Evolutionary conservation across 2,329 filamentous ascomycete species (phyloP).

Genomic region (Talaromyces sp.): DNA sequence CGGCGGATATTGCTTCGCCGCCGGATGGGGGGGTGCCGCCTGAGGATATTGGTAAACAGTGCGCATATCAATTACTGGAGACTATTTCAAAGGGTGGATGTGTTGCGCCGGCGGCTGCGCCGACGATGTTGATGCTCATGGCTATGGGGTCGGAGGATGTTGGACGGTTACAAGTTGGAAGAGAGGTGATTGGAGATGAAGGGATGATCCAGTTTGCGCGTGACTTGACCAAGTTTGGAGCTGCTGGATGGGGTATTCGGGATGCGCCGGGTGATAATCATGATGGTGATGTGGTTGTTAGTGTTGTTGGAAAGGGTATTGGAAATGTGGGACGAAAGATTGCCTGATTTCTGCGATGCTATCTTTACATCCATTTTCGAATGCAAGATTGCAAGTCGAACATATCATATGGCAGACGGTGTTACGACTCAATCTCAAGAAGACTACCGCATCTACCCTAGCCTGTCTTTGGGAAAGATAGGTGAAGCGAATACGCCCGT

Average conservation of each 20-base stretch:
- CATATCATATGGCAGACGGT: neutral
- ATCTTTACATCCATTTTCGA: neutral
- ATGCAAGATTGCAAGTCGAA: neutral
- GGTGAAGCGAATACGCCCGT: neutral
- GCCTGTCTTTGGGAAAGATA: no score
- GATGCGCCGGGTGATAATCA: slow-evolving; percentile 67
- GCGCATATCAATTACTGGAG: slow-evolving; percentile 86
- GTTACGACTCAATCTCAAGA: neutral
- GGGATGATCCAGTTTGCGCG: slow-evolving; percentile 76
- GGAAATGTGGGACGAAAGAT: slow-evolving; percentile 95
- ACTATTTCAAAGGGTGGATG: slow-evolving; percentile 79
- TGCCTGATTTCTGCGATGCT: slow-evolving; percentile 46
- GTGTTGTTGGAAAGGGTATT: slow-evolving; percentile 87
- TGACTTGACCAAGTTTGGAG: slow-evolving; percentile 84
- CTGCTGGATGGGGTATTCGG: slow-evolving; percentile 84
- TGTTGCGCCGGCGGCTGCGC: slow-evolving; percentile 67
- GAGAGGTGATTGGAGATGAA: slow-evolving; percentile 77
- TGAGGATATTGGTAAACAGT: slow-evolving; percentile 85
- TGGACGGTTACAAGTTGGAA: slow-evolving; percentile 77
- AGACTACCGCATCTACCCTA: neutral
- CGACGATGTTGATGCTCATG: slow-evolving; percentile 83
- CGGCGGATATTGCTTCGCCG: slow-evolving; percentile 74
- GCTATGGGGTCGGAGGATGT: slow-evolving; percentile 98
- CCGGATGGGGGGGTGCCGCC: slow-evolving; percentile 78
- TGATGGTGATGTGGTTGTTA: slow-evolving; percentile 72